These are phyloP conservation scores for Ustilago curta DNA, from an alignment of 1,284 basidiomycete genomes.

Conservation along the genomic window DNA sequence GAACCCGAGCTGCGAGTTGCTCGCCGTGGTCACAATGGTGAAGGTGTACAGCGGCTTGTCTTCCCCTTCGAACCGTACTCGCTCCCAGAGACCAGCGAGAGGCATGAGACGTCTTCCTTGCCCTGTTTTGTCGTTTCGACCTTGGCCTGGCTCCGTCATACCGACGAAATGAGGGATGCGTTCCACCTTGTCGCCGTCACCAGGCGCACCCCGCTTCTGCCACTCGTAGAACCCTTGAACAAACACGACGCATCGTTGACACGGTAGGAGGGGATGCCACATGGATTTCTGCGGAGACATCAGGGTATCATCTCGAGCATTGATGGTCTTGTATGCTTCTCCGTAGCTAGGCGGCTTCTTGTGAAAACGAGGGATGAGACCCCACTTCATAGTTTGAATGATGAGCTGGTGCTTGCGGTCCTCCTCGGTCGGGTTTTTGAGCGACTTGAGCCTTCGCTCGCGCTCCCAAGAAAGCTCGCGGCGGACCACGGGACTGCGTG, in stretches of 20 bases:
- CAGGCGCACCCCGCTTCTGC: constrained; percentile 37
- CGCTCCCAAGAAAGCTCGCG: constrained; percentile 46
- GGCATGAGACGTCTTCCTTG: constrained; percentile 79
- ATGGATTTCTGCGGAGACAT: constrained; percentile 67
- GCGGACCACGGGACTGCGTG: constrained; percentile 55
- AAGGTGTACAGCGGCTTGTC: constrained; percentile 81
- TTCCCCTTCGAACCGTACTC: constrained; percentile 73
- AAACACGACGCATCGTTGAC: constrained; percentile 63
- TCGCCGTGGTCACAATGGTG: constrained; percentile 84
- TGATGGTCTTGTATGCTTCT: constrained; percentile 81
- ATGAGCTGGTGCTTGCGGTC: constrained; percentile 29
- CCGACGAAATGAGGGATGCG: constrained; percentile 79
- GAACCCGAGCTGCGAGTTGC: constrained; percentile 69
- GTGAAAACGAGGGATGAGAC: constrained; percentile 85
- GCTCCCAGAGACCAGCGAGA: constrained; percentile 89
- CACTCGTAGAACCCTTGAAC: constrained; percentile 67
- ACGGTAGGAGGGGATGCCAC: constrained; percentile 45
- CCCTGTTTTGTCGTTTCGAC: constrained; percentile 77
- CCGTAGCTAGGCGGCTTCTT: constrained; percentile 77
- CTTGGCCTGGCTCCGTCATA: constrained; percentile 74
- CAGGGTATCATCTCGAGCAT: constrained; percentile 86
- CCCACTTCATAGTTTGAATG: constrained; percentile 78
- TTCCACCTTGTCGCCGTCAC: constrained; percentile 35
- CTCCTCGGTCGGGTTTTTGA: constrained; percentile 17
- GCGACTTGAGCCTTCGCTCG: constrained; percentile 19